A percentile compares a stretch with the other conserved stretches of the same genome.
Evolutionary conservation across 2,329 filamentous ascomycete species (phyloP).

Genomic region (Fusarium sp.): DNA sequence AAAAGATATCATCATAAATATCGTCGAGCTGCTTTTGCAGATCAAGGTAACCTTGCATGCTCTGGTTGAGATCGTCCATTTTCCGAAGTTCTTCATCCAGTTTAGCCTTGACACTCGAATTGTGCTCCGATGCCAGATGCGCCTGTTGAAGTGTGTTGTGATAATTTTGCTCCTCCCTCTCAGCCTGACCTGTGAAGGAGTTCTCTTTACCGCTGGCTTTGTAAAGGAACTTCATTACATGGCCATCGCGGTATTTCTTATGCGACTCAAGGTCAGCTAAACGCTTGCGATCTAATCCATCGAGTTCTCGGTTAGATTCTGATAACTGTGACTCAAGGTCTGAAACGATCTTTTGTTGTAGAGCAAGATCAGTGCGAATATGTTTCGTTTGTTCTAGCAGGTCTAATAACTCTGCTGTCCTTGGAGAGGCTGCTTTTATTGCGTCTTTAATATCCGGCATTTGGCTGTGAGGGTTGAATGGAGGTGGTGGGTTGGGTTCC

Average conservation of each 20-base stretch:
- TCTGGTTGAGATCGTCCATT: constrained; percentile 48
- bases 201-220: constrained; percentile 58
- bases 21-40: constrained; percentile 59
- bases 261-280: constrained; percentile 61
- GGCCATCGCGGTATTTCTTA: constrained; percentile 61
- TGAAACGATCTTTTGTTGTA: constrained; percentile 56
- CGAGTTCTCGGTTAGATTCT: constrained; percentile 50
- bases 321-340: constrained; percentile 56
- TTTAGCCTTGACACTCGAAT: constrained; percentile 51
- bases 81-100: constrained; percentile 52
- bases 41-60: constrained; percentile 48
- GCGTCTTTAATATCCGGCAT: constrained; percentile 47
- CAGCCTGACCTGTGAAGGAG: constrained; percentile 53
- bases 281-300: constrained; percentile 51
- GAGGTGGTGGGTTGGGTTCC: constrained; percentile 3
- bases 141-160: constrained; percentile 60
- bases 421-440: constrained; percentile 52
- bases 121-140: constrained; percentile 55
- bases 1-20: constrained; percentile 62
- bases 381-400: constrained; percentile 60
- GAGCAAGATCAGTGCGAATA: constrained; percentile 54
- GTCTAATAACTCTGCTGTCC: constrained; percentile 55
- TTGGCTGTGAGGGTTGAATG: background rate
- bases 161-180: constrained; percentile 65
- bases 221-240: constrained; percentile 61